Evolutionary conservation across 2,329 filamentous ascomycete species (phyloP).

Genomic region (Pestalotiopsis sp.): DNA sequence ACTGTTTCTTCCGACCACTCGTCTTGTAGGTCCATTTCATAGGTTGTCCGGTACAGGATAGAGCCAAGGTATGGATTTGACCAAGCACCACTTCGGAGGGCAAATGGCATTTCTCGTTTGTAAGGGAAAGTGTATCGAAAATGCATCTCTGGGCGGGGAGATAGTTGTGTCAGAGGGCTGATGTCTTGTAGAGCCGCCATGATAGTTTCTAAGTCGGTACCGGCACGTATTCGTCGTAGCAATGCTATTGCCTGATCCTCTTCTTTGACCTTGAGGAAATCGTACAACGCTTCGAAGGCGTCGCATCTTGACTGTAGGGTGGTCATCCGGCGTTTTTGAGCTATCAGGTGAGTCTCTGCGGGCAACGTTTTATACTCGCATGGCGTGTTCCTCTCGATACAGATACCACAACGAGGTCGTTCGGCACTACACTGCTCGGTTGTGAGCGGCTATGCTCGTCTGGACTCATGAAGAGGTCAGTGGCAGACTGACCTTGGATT

Average conservation of each 20-base stretch:
- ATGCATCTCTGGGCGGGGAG: conserved; percentile 21
- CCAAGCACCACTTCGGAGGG: conserved; percentile 12
- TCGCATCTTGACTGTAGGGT: conserved; percentile 26
- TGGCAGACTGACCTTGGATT: conserved; percentile 15
- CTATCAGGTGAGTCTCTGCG: conserved; percentile 26
- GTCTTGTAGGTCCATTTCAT: conserved; percentile 7
- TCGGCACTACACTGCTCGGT: conserved; percentile 24
- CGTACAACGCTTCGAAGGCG: conserved; percentile 22
- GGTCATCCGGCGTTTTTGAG: conserved; percentile 26
- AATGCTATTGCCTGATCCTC: conserved; percentile 21
- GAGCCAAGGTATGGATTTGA: conserved; percentile 24
- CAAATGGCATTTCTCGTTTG: conserved; percentile 20
- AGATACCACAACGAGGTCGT: conserved; percentile 26
- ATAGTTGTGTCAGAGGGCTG: conserved; percentile 25
- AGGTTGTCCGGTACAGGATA: conserved; percentile 18
- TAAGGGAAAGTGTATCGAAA: conserved; percentile 29
- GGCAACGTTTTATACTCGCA: conserved; percentile 30
- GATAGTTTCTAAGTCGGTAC: conserved; percentile 22
- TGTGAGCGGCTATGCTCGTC: conserved; percentile 11
- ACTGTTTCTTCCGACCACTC: conserved; percentile 7
- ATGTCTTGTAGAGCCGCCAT: conserved; percentile 23
- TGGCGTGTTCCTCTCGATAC: conserved; percentile 23
- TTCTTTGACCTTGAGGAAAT: conserved; percentile 23
- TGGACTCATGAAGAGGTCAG: background rate
- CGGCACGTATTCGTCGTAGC: conserved; percentile 22